Base-by-base conservation (phyloP, 345 rosid species). In the Dipteronia dyeriana region DNA sequence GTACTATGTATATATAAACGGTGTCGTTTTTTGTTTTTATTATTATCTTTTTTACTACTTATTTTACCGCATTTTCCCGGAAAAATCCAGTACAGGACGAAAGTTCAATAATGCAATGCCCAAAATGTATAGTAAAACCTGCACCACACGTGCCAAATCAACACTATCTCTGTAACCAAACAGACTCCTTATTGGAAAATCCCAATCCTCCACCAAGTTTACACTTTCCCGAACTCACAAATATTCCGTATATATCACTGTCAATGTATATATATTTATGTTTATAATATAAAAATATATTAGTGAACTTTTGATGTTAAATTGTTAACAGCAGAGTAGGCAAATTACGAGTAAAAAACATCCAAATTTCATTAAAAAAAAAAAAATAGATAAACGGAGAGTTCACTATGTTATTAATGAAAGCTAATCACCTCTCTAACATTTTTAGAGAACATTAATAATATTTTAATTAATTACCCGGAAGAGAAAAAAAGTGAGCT, bases 401-500 rank as follows among this genome's bases (percentile, higher is more conserved):
- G 63, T 53, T 66, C 74, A 53, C 68, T 45, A 73, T 49, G 72
- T 65, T 69, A 39, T 53, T 54, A 22, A 73, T 19, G 23, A 64
- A 74, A 74, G 23, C 65, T 54, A 54, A 34, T 54, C 49, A 31
- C 34, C 41, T 53, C 23, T 65, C 68, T 34, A 11, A 5, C 38
- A 38, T 20, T 20, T 12, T 38, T 3, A 66, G 49, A 22, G 39
- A 66, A 16, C 23, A 59, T 59, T 19, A 9, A 59, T 22, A n/a
- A 16, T 34, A 34, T 34, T 14, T 53, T 53, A 16, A n/a, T 11
- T 11, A 66, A 8, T 77, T 63, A 85, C 77, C 96, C 94, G 74
- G 83, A 85, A 6, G 92, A 86, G 90, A 90, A 90, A 77, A 92
- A 91, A 75, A 90, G 82, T 31, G 96, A 92, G 84, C 89, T 84